phyloP scores from a whole-genome alignment of 2,329 filamentous ascomycete species.

The Paramyrothecium roridum region DNA sequence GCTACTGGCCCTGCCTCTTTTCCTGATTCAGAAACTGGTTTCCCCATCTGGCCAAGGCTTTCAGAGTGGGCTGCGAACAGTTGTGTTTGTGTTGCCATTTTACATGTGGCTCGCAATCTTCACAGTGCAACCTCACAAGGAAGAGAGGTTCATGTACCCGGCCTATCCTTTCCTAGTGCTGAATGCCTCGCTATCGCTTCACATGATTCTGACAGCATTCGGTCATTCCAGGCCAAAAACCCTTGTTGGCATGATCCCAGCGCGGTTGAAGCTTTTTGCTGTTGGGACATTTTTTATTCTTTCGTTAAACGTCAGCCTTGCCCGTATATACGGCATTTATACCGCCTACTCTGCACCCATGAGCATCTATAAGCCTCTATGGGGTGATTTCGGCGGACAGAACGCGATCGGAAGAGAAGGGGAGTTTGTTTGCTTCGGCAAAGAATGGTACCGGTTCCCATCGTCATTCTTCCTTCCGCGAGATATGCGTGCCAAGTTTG shows the following conservation, averaged over 20 bases:
- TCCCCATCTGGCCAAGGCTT: conserved; percentile 59
- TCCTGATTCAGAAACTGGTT: conserved; percentile 68
- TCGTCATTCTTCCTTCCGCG: conserved; percentile 86
- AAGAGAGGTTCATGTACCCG: conserved; percentile 98
- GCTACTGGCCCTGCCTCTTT: conserved; percentile 68
- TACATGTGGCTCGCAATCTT: conserved; percentile 95
- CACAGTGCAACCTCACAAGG: conserved; percentile 90
- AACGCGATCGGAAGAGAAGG: conserved; percentile 53
- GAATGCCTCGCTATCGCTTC: conserved; percentile 81
- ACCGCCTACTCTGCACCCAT: conserved; percentile 82
- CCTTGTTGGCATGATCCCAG: conserved; percentile 68
- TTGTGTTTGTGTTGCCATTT: conserved; percentile 80
- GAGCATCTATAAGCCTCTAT: conserved; percentile 65
- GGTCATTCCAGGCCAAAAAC: conserved; percentile 67
- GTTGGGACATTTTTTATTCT: conserved; percentile 60
- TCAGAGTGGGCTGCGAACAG: conserved; percentile 68
- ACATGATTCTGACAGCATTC: conserved; percentile 73
- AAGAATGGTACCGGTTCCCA: conserved; percentile 98
- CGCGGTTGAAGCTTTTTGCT: conserved; percentile 66
- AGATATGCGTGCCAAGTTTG: conserved; percentile 81
- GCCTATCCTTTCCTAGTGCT: conserved; percentile 87
- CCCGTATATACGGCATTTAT: conserved; percentile 73
- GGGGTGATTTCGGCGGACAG: conserved; percentile 45
- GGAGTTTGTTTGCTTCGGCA: conserved; percentile 81
- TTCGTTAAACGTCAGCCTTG: conserved; percentile 62